Evolutionary conservation across 305 asterid species (phyloP).

Genomic region (Rubia peregrina): DNA sequence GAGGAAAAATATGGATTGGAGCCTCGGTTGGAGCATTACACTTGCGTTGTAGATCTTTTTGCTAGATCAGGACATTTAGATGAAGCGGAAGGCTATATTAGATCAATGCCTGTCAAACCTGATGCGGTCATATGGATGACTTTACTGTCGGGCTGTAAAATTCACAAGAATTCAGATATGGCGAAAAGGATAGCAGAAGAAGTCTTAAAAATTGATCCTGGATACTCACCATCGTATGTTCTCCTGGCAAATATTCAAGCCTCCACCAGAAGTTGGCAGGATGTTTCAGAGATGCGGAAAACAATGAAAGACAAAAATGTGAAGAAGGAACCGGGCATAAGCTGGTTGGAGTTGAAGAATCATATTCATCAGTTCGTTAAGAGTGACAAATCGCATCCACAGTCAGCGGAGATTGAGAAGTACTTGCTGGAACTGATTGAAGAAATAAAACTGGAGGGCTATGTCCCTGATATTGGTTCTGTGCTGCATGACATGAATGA

Average conservation of each 20-base stretch:
- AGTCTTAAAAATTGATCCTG: constrained; percentile 54
- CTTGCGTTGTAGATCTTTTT: constrained; percentile 79
- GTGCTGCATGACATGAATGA: constrained; percentile 69
- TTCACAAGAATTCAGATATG: constrained; percentile 59
- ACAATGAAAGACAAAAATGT: constrained; percentile 56
- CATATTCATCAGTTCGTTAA: constrained; percentile 45
- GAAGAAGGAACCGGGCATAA: constrained; percentile 77
- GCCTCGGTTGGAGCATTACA: constrained; percentile 77
- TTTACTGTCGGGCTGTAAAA: constrained; percentile 70
- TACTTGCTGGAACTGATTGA: constrained; percentile 52
- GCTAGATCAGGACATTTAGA: constrained; percentile 74
- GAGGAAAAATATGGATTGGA: constrained; percentile 35
- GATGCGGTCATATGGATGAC: constrained; percentile 77
- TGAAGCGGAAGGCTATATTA: constrained; percentile 64
- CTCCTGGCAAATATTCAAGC: constrained; percentile 75
- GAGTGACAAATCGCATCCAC: constrained; percentile 64
- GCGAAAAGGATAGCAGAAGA: constrained; percentile 54
- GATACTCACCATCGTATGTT: constrained; percentile 65
- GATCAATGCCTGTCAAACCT: constrained; percentile 64
- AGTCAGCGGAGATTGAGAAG: constrained; percentile 34
- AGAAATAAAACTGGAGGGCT: constrained; percentile 51
- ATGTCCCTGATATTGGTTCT: constrained; percentile 58
- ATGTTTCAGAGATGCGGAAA: constrained; percentile 50
- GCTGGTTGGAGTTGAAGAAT: constrained; percentile 78
- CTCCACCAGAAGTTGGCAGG: constrained; percentile 52